Conservation (phyloP, 2,329 filamentous ascomycete species). For the Trichoderma sp. region DNA sequence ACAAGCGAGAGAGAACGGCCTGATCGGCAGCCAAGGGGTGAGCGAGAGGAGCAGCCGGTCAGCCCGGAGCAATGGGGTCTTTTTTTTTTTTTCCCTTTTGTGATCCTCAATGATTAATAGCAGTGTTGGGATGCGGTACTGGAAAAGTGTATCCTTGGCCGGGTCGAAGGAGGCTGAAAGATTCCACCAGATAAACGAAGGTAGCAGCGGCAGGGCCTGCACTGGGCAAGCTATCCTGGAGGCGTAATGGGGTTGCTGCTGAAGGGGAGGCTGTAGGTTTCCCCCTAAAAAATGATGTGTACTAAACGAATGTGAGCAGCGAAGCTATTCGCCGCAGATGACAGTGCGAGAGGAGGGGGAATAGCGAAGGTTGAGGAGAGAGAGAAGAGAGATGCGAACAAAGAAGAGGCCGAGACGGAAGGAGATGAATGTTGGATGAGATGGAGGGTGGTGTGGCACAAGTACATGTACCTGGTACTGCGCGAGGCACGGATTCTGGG, state of each 20-base stretch:
- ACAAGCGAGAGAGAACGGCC: constrained; percentile 11
- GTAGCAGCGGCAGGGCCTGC: not conserved
- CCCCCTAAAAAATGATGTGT: not conserved
- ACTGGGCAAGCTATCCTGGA: not conserved
- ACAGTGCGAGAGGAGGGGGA: not conserved
- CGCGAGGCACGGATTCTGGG: not conserved
- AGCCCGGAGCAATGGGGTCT: not conserved
- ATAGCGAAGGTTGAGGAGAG: constrained; percentile 3
- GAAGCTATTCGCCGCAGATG: constrained; percentile 11
- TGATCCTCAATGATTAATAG: constrained; percentile 1
- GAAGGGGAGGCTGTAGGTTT: not conserved
- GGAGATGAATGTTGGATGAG: constrained; percentile 10
- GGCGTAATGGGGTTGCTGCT: not conserved
- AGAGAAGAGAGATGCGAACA: not conserved
- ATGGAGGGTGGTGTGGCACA: constrained; percentile 11
- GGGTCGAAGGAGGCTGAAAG: not conserved
- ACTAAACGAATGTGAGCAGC: constrained; percentile 19
- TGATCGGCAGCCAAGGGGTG: not conserved
- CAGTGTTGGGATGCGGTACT: not conserved
- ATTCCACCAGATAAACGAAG: constrained; percentile 14
- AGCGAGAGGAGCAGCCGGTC: constrained; percentile 4
- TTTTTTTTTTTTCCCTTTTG: not conserved
- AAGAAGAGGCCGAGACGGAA: constrained; percentile 14
- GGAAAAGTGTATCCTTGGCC: constrained; percentile 5
- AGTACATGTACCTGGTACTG: constrained; percentile 1